Base-by-base conservation (phyloP, 306 rosid genomes). In the Vigna angularis region DNA sequence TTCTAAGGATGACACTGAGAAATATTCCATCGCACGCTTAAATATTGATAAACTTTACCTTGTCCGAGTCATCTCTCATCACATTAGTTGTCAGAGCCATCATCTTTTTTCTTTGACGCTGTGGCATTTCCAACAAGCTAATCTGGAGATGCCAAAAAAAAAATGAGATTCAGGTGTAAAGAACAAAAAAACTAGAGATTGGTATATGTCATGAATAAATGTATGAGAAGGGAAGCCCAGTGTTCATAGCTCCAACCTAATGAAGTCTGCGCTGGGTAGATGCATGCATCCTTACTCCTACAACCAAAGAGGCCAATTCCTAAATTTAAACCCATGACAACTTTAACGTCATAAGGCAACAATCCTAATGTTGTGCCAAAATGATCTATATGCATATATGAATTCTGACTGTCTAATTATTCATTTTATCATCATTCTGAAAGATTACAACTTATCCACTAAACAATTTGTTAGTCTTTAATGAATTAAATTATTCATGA, bases 21-120 rank as follows among this genome's bases (percentile, higher is more conserved):
- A 58, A 57, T 66, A 72, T 72, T 40, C 22, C 72, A 66, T 45
- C 22, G 71, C 53, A 34, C 20, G 38, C 42, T 53, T 30, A 77
- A 72, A 77, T 17, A 48, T n/a, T 48, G 45, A 78, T 17, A 66
- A 30, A 28, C 16, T 51, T 69, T 81, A 96, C 99, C 97, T 96
- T 96, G 74, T 90, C 99, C 38, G 85, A 87, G 45, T 91, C 97
- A 88, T 96, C 98, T 83, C 96, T 88, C 97, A 96, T 86, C 81
- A 91, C 93, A 86, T 95, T 95, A 73, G 91, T 75, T 38, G 97
- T 89, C 87, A 86, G 81, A 79, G 89, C 64, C 98, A 88, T 91
- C 84, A 84, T 28, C 87, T 73, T 90, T 83, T 91, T 93, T 86
- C 68, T 86, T 75, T 84, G 81, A 57, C 74, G 80, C 63, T 83